phyloP scores from a whole-genome alignment of 1,139 yeast genomes.

The Keqinozyma sinolaborantium region DNA sequence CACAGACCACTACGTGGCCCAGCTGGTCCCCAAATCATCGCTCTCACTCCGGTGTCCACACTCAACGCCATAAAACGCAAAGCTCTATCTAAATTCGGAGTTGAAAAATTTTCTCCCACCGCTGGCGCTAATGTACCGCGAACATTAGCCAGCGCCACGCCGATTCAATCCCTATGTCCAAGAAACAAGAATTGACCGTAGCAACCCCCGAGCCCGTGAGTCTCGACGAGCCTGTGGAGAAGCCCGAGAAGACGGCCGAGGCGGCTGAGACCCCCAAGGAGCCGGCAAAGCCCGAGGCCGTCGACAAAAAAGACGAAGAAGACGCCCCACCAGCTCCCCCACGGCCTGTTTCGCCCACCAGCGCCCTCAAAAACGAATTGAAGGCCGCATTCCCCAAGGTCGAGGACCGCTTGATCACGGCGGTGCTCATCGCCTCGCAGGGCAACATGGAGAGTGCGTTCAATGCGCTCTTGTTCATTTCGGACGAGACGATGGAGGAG shows the following conservation, averaged over 20 bases:
- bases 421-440: conserved; percentile 80
- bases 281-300: conserved; percentile 3
- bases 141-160: conserved; percentile 1
- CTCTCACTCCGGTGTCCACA: conserved; percentile 34
- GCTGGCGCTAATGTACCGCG: too few relatives aligned
- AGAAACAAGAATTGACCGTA: conserved; percentile 26
- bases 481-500: conserved; percentile 65
- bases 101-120: conserved; percentile 11
- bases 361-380: conserved; percentile 51
- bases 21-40: background rate
- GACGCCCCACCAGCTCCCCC: conserved; percentile 70
- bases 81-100: conserved; percentile 64
- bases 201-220: conserved; percentile 35
- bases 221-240: conserved; percentile 15
- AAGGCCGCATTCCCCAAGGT: conserved; percentile 79
- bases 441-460: conserved; percentile 84
- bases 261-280: conserved; percentile 1
- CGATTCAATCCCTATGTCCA: conserved; percentile 4
- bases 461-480: conserved; percentile 75
- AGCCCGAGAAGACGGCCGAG: background rate
- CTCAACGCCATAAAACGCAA: conserved; percentile 45
- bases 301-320: conserved; percentile 11
- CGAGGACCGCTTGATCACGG: conserved; percentile 68
- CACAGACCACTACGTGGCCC: too few relatives aligned
- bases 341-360: conserved; percentile 60